phyloP scores from a whole-genome alignment of 192 early-diverging fungal species.

The Backusella circina region DNA sequence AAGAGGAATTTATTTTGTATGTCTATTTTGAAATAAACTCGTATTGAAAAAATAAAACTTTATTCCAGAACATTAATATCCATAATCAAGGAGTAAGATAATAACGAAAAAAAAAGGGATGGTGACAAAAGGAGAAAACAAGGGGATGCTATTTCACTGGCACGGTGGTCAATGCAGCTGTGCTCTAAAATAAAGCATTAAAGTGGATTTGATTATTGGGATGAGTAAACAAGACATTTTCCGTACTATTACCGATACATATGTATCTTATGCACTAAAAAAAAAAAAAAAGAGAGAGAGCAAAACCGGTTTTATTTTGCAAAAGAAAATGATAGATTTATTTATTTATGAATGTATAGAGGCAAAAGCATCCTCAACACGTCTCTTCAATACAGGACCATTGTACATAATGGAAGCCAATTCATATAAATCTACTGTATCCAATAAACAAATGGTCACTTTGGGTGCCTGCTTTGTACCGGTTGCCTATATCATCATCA shows the following conservation, averaged over 20 bases:
- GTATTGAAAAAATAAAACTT: not conserved
- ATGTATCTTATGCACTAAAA: not conserved
- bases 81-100: not conserved
- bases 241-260: not conserved
- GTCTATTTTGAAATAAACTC: not conserved
- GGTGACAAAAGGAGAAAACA: not conserved
- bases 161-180: not conserved
- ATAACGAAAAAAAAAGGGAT: not conserved
- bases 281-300: not conserved
- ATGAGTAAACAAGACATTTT: not conserved
- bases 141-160: not conserved
- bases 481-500: not conserved
- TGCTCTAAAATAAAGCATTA: not conserved
- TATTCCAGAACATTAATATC: too few relatives aligned
- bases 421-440: slow-evolving; percentile 32
- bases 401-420: slow-evolving; percentile 38
- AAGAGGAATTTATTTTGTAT: not conserved
- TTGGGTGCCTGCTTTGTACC: slow-evolving; percentile 32
- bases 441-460: slow-evolving; percentile 35
- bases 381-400: slow-evolving; percentile 2
- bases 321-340: not conserved
- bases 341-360: slow-evolving; percentile 1
- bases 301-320: not conserved
- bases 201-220: not conserved
- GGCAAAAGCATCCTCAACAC: slow-evolving; percentile 8